A percentile compares a stretch with the other conserved stretches of the same genome.
Conservation (phyloP, 768 basidiomycete genomes). For the Daedalea quercina region DNA sequence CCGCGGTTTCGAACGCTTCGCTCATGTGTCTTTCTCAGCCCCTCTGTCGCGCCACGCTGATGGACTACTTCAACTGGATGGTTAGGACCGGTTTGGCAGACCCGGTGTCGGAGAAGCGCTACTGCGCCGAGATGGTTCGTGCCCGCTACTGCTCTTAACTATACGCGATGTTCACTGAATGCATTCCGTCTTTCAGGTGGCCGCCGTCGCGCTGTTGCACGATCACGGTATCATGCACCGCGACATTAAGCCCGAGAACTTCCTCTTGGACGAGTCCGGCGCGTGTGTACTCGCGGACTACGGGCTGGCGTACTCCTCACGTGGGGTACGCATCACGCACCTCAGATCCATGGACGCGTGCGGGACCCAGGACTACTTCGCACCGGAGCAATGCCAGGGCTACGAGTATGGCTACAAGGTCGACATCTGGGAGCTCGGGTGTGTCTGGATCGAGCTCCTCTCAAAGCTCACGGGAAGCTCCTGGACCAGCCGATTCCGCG, state of each 20-base stretch:
- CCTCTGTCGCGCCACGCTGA: too few species aligned
- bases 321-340: neutral
- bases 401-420: slow-evolving; percentile 33
- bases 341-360: neutral
- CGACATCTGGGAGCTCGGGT: slow-evolving; percentile 38
- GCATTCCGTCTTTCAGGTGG: slow-evolving; percentile 5
- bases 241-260: slow-evolving; percentile 23
- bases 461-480: slow-evolving; percentile 1
- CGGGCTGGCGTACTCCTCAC: slow-evolving; percentile 8
- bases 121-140: slow-evolving; percentile 16
- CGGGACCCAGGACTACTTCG: slow-evolving; percentile 41
- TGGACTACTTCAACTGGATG: too few species aligned
- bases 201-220: slow-evolving; percentile 14
- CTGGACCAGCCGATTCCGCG: neutral
- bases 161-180: neutral
- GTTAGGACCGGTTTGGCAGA: too few species aligned
- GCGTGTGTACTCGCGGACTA: slow-evolving; percentile 19
- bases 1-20: neutral
- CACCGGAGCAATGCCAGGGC: slow-evolving; percentile 29
- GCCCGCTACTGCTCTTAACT: neutral
- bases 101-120: neutral
- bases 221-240: slow-evolving; percentile 17
- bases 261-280: slow-evolving; percentile 13
- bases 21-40: too few species aligned
- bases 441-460: slow-evolving; percentile 25